These are phyloP conservation scores for Mucor circinelloides DNA, from an alignment of 371 early-diverging fungal species.

Conservation along the genomic window DNA sequence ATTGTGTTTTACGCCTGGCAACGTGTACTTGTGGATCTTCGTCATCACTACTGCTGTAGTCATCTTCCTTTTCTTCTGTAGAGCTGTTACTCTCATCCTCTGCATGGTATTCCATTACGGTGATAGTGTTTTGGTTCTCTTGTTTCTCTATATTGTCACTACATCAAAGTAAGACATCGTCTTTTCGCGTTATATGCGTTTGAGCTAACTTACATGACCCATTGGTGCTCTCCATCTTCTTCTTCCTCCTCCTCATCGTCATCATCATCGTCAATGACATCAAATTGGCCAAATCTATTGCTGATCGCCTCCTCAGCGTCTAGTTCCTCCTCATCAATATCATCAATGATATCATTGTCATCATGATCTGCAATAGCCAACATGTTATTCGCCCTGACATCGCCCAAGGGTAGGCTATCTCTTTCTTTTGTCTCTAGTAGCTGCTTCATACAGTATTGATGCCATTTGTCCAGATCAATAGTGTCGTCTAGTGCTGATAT, in stretches of 20 bases:
- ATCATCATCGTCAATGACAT: background rate
- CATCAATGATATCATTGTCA: background rate
- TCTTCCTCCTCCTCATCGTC: background rate
- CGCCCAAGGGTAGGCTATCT: constrained; percentile 89
- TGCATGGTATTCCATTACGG: background rate
- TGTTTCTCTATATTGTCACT: background rate
- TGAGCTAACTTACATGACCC: background rate
- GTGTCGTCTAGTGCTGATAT: constrained; percentile 58
- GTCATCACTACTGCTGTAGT: constrained; percentile 24
- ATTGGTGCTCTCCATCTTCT: constrained; percentile 29
- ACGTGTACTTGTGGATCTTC: constrained; percentile 8
- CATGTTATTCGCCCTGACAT: constrained; percentile 51
- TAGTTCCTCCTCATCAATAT: constrained; percentile 1
- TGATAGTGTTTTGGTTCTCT: background rate
- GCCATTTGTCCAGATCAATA: constrained; percentile 83
- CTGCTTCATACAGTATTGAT: constrained; percentile 77
- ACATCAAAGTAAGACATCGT: background rate
- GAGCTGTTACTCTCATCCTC: background rate
- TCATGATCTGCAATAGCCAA: background rate
- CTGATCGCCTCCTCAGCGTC: background rate
- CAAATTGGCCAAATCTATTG: background rate
- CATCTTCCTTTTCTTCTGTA: background rate
- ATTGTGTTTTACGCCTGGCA: background rate
- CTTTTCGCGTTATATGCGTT: background rate
- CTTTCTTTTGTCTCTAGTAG: constrained; percentile 85